Evolutionary conservation across 2,329 filamentous ascomycete genomes (phyloP).

Genomic region (Karstenula rhodostoma): DNA sequence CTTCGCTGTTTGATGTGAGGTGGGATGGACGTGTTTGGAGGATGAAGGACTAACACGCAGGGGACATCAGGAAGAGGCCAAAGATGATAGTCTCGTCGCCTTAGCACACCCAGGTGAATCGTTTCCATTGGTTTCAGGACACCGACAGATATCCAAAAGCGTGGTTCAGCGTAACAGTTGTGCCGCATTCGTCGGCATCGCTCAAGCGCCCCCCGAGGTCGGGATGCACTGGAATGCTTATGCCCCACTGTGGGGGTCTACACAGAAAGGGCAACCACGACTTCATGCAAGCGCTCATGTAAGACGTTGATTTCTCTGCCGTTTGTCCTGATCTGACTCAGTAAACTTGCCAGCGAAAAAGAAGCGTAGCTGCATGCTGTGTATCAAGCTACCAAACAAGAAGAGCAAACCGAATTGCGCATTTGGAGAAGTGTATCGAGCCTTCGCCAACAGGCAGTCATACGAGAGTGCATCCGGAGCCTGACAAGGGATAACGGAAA

Average conservation of each 20-base stretch:
- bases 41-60: background rate
- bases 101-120: background rate
- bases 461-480: background rate
- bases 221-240: background rate
- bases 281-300: background rate
- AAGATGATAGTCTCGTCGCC: background rate
- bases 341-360: background rate
- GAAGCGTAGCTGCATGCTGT: background rate
- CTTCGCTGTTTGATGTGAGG: background rate
- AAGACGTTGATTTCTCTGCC: background rate
- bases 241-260: constrained; percentile 6
- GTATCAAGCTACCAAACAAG: background rate
- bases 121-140: too few species aligned
- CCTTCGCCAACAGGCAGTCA: background rate
- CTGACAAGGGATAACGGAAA: background rate
- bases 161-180: background rate
- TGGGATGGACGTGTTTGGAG: background rate
- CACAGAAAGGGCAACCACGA: background rate
- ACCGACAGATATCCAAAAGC: constrained; percentile 1
- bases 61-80: background rate
- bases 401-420: background rate
- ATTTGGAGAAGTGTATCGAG: background rate
- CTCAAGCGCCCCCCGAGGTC: background rate
- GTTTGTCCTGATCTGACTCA: background rate
- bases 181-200: background rate